A percentile compares a stretch with the other conserved stretches of the same genome.
Conservation (phyloP, 2,329 filamentous ascomycete genomes). For the Botrytis squamosa region DNA sequence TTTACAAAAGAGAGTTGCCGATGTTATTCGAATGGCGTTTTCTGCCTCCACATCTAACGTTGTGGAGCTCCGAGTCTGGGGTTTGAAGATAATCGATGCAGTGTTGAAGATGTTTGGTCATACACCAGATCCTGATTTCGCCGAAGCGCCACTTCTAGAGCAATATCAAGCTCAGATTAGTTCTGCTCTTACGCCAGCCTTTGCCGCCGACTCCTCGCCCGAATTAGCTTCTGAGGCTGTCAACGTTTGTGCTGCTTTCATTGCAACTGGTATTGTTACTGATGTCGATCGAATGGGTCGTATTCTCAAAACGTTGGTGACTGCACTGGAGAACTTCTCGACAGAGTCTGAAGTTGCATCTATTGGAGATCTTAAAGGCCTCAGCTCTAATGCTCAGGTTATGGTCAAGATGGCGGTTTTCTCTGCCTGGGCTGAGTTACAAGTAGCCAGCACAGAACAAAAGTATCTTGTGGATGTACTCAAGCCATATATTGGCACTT, state of each 20-base stretch:
- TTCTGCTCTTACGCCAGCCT: slow-evolving; percentile 92
- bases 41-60: slow-evolving; percentile 95
- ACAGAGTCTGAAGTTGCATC: slow-evolving; percentile 75
- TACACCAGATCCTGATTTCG: slow-evolving; percentile 92
- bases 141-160: slow-evolving; percentile 93
- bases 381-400: slow-evolving; percentile 93
- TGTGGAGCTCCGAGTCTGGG: slow-evolving; percentile 83
- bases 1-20: slow-evolving; percentile 79
- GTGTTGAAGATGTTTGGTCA: slow-evolving; percentile 95
- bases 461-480: slow-evolving; percentile 85
- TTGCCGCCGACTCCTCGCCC: slow-evolving; percentile 91
- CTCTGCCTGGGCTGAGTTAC: slow-evolving; percentile 94
- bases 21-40: slow-evolving; percentile 95
- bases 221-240: slow-evolving; percentile 94
- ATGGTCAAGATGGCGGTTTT: slow-evolving; percentile 99
- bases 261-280: slow-evolving; percentile 94
- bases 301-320: slow-evolving; percentile 89
- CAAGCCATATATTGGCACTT: slow-evolving; percentile 81
- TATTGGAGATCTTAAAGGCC: slow-evolving; percentile 87
- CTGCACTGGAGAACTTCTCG: slow-evolving; percentile 88
- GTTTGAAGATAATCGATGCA: slow-evolving; percentile 89
- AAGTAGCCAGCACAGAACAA: slow-evolving; percentile 92
- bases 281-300: slow-evolving; percentile 98
- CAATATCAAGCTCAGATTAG: slow-evolving; percentile 99
- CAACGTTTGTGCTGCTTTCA: slow-evolving; percentile 97